These are phyloP conservation scores for Trichoderma koningiopsis DNA, from an alignment of 2,329 filamentous ascomycete genomes.

Conservation along the genomic window DNA sequence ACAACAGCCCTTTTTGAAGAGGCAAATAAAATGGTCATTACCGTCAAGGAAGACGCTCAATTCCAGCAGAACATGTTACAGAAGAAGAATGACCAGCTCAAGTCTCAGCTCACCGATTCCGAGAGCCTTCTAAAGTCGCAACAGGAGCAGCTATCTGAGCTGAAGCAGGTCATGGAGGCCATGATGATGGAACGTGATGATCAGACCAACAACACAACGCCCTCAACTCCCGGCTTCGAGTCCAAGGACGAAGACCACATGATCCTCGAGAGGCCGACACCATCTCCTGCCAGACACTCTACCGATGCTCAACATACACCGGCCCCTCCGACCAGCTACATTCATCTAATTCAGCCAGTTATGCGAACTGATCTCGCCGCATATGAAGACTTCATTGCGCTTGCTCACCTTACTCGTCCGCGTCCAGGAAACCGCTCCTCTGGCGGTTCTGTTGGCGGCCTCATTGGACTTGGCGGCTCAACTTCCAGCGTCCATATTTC, in stretches of 20 bases:
- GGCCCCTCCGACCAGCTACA: constrained; percentile 70
- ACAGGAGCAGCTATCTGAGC: constrained; percentile 87
- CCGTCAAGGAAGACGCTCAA: constrained; percentile 83
- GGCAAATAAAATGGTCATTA: constrained; percentile 95
- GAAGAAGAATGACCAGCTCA: constrained; percentile 85
- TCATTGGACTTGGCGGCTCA: constrained; percentile 50
- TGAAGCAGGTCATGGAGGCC: constrained; percentile 90
- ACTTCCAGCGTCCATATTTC: constrained; percentile 53
- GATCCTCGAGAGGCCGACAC: constrained; percentile 35
- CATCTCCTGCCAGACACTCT: constrained; percentile 30
- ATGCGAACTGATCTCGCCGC: constrained; percentile 78
- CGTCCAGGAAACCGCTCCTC: constrained; percentile 65
- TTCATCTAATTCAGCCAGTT: constrained; percentile 79
- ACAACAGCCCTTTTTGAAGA: constrained; percentile 96
- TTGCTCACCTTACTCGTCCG: constrained; percentile 69
- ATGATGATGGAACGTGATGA: constrained; percentile 77
- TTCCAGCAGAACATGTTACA: constrained; percentile 79
- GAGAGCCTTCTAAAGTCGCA: constrained; percentile 84
- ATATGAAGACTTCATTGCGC: constrained; percentile 81
- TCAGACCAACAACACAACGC: constrained; percentile 69
- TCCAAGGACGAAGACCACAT: constrained; percentile 48
- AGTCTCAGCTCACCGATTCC: constrained; percentile 81
- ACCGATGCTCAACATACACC: constrained; percentile 51
- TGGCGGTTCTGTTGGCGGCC: constrained; percentile 66
- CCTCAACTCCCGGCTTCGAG: constrained; percentile 81